Conservation (phyloP, 371 early-diverging fungal genomes). For the Apophysomyces elegans region DNA sequence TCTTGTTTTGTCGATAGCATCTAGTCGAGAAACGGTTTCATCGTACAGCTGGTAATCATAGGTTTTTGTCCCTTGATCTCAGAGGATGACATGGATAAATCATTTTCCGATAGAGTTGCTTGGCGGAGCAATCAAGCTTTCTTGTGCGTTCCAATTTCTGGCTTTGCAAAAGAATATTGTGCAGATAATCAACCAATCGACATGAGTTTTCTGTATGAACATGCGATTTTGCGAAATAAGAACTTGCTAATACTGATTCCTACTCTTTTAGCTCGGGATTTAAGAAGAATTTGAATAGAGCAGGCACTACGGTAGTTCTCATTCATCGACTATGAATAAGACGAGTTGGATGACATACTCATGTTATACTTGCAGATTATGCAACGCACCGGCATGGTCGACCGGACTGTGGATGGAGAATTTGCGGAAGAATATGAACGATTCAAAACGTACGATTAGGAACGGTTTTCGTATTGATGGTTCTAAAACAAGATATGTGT, state of each 20-base stretch:
- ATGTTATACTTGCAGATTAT: conserved; percentile 49
- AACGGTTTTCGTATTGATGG: neutral
- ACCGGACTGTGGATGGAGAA: conserved; percentile 83
- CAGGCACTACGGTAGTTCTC: conserved; percentile 71
- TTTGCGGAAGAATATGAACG: conserved; percentile 88
- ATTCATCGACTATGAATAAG: neutral
- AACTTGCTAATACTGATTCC: neutral
- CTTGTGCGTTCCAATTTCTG: no score
- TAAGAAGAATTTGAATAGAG: conserved; percentile 84
- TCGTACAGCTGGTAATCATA: no score
- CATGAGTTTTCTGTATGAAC: conserved; percentile 53
- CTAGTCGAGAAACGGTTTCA: no score
- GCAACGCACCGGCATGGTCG: conserved; percentile 74
- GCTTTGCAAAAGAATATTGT: neutral
- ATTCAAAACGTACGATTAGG: conserved; percentile 67
- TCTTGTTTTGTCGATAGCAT: no score
- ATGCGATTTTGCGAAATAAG: conserved; percentile 19
- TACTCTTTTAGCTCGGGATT: conserved; percentile 70
- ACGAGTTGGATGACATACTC: neutral
- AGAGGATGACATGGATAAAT: no score
- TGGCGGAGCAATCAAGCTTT: no score
- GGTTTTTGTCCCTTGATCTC: no score
- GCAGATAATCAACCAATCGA: neutral
- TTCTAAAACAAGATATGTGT: neutral
- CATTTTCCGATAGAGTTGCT: no score